These are phyloP conservation scores for Penstemon eatonii DNA, from an alignment of 257 asterid species.

Conservation along the genomic window DNA sequence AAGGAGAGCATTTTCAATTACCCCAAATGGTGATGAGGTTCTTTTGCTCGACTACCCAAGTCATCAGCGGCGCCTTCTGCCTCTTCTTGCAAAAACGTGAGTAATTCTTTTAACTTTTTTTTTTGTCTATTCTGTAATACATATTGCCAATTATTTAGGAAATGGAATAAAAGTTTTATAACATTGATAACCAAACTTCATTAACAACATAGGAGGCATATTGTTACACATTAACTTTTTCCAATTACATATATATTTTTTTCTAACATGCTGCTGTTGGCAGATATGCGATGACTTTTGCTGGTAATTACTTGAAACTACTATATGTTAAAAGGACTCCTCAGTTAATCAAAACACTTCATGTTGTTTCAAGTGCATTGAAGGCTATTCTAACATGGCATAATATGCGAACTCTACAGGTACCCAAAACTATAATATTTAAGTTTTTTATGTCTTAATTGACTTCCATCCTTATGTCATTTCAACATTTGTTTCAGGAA, in stretches of 20 bases:
- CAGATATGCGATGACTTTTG: conserved; percentile 93
- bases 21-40: conserved; percentile 70
- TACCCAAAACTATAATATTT: conserved; percentile 22
- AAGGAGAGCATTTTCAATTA: conserved; percentile 82
- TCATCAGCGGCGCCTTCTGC: conserved; percentile 90
- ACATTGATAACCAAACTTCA: too few species aligned
- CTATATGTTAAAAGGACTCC: conserved; percentile 78
- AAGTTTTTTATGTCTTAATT: background rate
- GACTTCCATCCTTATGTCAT: conserved; percentile 28
- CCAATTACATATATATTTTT: background rate
- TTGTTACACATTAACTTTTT: too few species aligned
- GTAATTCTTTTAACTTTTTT: conserved; percentile 26
- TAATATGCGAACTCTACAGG: conserved; percentile 98
- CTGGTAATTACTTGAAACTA: conserved; percentile 68
- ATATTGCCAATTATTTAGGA: background rate
- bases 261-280: conserved; percentile 26
- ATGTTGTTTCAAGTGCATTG: conserved; percentile 89
- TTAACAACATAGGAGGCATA: too few species aligned
- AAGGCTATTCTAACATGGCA: conserved; percentile 92
- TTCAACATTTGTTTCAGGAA: conserved; percentile 50
- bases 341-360: conserved; percentile 71
- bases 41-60: conserved; percentile 98
- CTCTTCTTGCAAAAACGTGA: conserved; percentile 96
- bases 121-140: background rate
- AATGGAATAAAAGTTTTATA: background rate